Evolutionary conservation across 2,329 filamentous ascomycete species (phyloP).

Genomic region (Shiraia sp.): DNA sequence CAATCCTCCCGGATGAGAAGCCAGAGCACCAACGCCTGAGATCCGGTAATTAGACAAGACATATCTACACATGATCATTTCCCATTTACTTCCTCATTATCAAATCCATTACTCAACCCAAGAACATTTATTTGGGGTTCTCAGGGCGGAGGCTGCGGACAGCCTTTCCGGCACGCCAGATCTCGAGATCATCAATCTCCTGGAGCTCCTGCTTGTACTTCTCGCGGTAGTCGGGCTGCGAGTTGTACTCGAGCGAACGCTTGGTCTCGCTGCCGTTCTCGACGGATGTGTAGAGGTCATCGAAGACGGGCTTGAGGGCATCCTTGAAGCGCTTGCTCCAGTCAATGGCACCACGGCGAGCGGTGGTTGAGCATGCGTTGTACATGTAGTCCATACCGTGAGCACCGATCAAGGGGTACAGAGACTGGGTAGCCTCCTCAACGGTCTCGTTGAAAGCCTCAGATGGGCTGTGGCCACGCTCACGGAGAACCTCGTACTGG

Average conservation of each 20-base stretch:
- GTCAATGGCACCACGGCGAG: conserved; percentile 97
- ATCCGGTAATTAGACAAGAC: conserved; percentile 23
- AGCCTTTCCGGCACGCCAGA: conserved; percentile 98
- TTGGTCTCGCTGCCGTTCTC: conserved; percentile 90
- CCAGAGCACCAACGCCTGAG: conserved; percentile 20
- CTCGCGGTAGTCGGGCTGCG: conserved; percentile 92
- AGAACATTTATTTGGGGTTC: conserved; percentile 38
- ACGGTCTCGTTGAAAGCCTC: conserved; percentile 99
- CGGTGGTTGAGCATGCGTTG: conserved; percentile 98
- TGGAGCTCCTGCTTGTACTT: conserved; percentile 98
- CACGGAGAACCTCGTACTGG: conserved; percentile 99
- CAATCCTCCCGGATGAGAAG: conserved; percentile 6
- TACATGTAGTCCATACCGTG: conserved; percentile 99
- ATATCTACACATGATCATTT: conserved; percentile 28
- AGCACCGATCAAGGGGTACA: conserved; percentile 96
- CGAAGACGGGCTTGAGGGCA: conserved; percentile 97
- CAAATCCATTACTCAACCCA: conserved; percentile 1
- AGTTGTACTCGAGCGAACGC: conserved; percentile 96
- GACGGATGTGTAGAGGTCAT: conserved; percentile 93
- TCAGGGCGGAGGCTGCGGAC: conserved; percentile 64
- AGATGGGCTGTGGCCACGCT: conserved; percentile 94
- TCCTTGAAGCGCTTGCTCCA: conserved; percentile 98
- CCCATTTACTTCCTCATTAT: conserved; percentile 1
- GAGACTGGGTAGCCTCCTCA: conserved; percentile 96
- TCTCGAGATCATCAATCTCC: conserved; percentile 97